Evolutionary conservation across 352 stramenopile species (phyloP).

Genomic region (Globisporangium megalacanthum): DNA sequence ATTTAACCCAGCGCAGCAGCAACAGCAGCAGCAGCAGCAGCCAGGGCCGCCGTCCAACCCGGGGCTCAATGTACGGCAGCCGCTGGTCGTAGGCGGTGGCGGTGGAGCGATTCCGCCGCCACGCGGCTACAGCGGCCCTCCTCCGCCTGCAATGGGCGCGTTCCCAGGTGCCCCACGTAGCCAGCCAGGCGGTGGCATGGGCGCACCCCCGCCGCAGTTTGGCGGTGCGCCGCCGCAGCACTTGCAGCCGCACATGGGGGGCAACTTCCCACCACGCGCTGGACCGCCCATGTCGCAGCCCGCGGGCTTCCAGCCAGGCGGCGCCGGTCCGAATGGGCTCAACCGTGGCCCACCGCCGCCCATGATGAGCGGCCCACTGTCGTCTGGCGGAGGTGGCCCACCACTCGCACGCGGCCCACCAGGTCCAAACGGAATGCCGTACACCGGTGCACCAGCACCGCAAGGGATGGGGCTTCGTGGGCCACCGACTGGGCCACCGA

Average conservation of each 20-base stretch:
- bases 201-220: slow-evolving; percentile 9
- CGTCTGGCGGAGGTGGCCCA: background rate
- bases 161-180: slow-evolving; percentile 16
- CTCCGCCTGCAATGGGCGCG: slow-evolving; percentile 16
- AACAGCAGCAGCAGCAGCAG: slow-evolving; percentile 22
- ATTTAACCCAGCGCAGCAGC: slow-evolving; percentile 21
- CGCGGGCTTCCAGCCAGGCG: slow-evolving; percentile 11
- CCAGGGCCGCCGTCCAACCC: slow-evolving; percentile 14
- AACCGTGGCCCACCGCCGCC: slow-evolving; percentile 14
- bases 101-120: slow-evolving; percentile 7
- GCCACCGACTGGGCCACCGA: slow-evolving; percentile 10
- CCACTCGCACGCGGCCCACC: slow-evolving; percentile 16
- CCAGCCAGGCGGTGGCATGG: slow-evolving; percentile 10
- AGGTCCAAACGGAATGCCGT: slow-evolving; percentile 11
- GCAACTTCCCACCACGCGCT: slow-evolving; percentile 10
- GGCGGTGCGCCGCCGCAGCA: slow-evolving; percentile 8
- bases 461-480: slow-evolving; percentile 14
- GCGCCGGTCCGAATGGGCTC: slow-evolving; percentile 1
- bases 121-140: slow-evolving; percentile 15
- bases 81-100: background rate
- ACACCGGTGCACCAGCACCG: slow-evolving; percentile 7
- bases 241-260: slow-evolving; percentile 6
- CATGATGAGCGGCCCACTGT: slow-evolving; percentile 27
- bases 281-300: slow-evolving; percentile 18
- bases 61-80: background rate